phyloP scores from a whole-genome alignment of 495 filamentous ascomycete genomes.

The Xylaria bambusicola region DNA sequence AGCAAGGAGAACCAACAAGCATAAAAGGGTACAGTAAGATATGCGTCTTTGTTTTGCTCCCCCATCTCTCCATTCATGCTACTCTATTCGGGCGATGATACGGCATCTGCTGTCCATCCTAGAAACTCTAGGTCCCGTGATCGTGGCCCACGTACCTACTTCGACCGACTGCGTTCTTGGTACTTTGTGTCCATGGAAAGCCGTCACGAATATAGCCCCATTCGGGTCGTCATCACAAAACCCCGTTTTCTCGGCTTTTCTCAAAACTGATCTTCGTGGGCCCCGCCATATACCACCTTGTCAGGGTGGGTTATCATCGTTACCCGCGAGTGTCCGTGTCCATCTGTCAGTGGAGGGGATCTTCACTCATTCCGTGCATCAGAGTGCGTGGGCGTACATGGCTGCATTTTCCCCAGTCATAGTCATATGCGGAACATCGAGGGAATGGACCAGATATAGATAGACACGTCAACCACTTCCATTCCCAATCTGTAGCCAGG shows the following conservation, averaged over 20 bases:
- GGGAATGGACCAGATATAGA: not conserved
- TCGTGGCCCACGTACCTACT: not conserved
- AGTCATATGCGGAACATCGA: not conserved
- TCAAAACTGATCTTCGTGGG: not conserved
- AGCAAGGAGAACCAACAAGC: constrained; percentile 12
- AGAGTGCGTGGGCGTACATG: not conserved
- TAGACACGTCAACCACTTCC: not conserved
- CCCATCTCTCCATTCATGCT: not conserved
- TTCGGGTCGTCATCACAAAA: not conserved
- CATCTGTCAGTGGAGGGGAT: not conserved
- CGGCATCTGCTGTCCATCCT: not conserved
- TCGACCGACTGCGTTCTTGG: not conserved
- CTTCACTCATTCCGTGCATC: not conserved
- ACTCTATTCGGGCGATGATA: too few species aligned
- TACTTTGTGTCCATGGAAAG: not conserved
- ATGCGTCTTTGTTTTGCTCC: not conserved
- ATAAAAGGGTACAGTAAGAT: constrained; percentile 1
- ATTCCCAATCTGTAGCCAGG: not conserved
- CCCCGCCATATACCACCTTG: too few species aligned
- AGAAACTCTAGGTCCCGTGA: not conserved
- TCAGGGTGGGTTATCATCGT: not conserved
- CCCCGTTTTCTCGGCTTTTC: too few species aligned
- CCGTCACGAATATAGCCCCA: not conserved
- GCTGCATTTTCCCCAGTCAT: not conserved
- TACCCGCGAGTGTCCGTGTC: not conserved